Base-by-base conservation (phyloP, 345 rosid species). In the Corchorus capsularis region DNA sequence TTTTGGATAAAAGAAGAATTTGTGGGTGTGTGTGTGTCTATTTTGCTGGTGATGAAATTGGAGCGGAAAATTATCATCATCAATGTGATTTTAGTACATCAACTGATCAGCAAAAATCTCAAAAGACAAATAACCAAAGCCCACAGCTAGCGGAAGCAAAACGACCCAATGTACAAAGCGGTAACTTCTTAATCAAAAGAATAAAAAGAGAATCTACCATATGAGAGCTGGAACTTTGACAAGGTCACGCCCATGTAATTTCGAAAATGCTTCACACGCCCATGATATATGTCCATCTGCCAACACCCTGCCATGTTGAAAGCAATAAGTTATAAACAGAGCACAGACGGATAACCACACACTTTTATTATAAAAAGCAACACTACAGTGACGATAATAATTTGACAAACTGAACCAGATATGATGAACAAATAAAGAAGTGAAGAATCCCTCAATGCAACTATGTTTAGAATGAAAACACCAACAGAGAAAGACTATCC, bases 201-300 rank as follows among this genome's bases (percentile, higher is more conserved):
- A 39, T 70, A 52, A 50, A 41, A 22, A 53, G 27, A 64, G 6
- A 10, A 43, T 19, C 63, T 91, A 96, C 99, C 99, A 92, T 69
- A 79, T 79, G 75, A 94, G 88, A 8, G 90, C 63, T 1, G 97
- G 95, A 46, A 87, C 78, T 85, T 75, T 84, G 77, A 90, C 87
- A 80, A 96, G 92, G 80, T 85, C 86, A 46, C 63, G 85, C 35
- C 97, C 94, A 43, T 96, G 97, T 79, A 92, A 80, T 81, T 84
- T 87, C 35, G 99, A 87, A 86, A 96, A 96, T 53, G 96, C 94
- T 81, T 96, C 98, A 39, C 98, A 94, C 39, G 98, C 97, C 99
- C 99, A 96, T n/a, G 99, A 90, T 77, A 94, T 92, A 79, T 94
- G 99, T 49, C 99, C 97, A 77, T 96, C 99, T 65, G 98, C 99